phyloP scores from a whole-genome alignment of 2,329 filamentous ascomycete genomes.

The Pestalotiopsis sp. region DNA sequence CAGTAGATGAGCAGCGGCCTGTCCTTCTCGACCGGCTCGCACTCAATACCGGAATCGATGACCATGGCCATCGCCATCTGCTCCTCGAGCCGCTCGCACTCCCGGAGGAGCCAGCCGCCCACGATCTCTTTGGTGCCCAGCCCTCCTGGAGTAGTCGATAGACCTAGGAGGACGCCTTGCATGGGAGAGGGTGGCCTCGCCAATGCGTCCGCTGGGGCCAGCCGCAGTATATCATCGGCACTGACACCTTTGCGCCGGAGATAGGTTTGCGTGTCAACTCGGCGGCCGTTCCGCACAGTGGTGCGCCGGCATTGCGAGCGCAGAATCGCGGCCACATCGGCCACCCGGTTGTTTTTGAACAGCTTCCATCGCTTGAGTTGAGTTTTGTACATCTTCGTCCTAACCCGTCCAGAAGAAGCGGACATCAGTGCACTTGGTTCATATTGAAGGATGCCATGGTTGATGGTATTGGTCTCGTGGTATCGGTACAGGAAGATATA shows the following conservation, averaged over 20 bases:
- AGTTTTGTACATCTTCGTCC: conserved; percentile 35
- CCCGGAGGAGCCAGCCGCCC: conserved; percentile 19
- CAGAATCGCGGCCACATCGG: conserved; percentile 30
- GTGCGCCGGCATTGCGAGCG: conserved; percentile 26
- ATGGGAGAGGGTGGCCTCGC: conserved; percentile 21
- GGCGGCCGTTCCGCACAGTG: conserved; percentile 29
- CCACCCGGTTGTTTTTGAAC: conserved; percentile 34
- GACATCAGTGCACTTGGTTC: neutral
- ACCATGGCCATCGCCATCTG: neutral
- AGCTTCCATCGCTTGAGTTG: conserved; percentile 34
- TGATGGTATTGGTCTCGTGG: neutral
- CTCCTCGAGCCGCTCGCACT: neutral
- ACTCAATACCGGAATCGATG: neutral
- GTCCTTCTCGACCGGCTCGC: neutral
- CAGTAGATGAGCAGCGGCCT: conserved; percentile 5
- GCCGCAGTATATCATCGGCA: conserved; percentile 27
- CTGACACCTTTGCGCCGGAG: conserved; percentile 30
- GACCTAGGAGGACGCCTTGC: conserved; percentile 17
- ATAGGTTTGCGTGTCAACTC: conserved; percentile 28
- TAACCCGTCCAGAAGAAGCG: neutral
- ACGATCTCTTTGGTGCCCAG: conserved; percentile 25
- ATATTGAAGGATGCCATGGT: too few relatives aligned
- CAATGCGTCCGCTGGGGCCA: conserved; percentile 15
- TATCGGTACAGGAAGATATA: neutral
- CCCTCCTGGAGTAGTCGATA: conserved; percentile 21